A percentile compares a stretch with the other conserved stretches of the same genome.
Conservation (phyloP, 164 flowering plant genomes). For the Echeveria elegans region DNA sequence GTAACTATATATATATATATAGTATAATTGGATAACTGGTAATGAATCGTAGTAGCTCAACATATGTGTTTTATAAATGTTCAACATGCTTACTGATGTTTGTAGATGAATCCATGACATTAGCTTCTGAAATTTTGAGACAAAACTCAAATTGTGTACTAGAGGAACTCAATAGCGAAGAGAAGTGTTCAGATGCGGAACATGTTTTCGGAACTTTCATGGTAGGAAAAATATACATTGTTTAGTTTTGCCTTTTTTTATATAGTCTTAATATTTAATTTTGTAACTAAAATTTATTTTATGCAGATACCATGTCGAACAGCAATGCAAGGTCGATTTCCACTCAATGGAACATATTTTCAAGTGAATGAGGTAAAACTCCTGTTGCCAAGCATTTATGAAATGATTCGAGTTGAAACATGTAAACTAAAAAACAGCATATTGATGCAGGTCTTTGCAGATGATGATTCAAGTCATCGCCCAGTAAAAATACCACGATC, state of each 20-base stretch:
- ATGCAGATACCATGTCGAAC: constrained; percentile 12
- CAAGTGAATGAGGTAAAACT: constrained; percentile 9
- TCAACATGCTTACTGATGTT: neutral
- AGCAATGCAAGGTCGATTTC: constrained; percentile 7
- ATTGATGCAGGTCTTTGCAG: constrained; percentile 9
- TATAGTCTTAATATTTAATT: neutral
- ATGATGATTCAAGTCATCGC: constrained; percentile 1
- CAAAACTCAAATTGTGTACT: neutral
- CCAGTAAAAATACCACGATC: neutral
- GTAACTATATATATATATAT: neutral
- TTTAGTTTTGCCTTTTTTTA: too few species aligned
- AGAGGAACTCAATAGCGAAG: neutral
- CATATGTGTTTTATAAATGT: neutral
- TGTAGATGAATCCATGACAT: neutral
- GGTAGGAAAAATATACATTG: constrained; percentile 1
- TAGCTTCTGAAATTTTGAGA: neutral
- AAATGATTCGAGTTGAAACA: neutral
- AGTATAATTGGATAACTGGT: neutral
- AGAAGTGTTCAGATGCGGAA: neutral
- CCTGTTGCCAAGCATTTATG: too few species aligned
- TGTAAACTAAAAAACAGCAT: neutral
- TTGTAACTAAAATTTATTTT: neutral
- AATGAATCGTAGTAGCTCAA: neutral
- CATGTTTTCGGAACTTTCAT: constrained; percentile 1
- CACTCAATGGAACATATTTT: constrained; percentile 10